Base-by-base conservation (phyloP, 1,139 yeast genomes). In the Lodderomyces oxycetoniae region DNA sequence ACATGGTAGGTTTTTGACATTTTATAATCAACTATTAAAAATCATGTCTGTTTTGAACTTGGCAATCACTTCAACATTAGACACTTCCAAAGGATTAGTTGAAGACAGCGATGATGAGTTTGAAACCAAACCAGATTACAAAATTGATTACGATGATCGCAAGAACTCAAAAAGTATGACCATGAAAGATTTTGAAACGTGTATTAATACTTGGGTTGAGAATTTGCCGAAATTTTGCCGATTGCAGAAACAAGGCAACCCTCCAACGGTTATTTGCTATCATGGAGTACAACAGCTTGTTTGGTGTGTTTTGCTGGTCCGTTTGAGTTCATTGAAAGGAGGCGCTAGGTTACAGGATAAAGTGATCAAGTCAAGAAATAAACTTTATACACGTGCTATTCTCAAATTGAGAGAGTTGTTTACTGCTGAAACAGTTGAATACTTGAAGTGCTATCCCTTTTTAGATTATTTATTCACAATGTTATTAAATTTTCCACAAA, bases 31-130 rank as follows among this genome's bases (percentile, higher is more conserved):
- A 28, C 38, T 47, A 13, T 26, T 50, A 3, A 48, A 45, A 31
- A 47, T 45, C 6, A 31, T 50, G 3, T 30, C 44, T 4, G 39
- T 50, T 19, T 38, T 50, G 28, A 53, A 53, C 35, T 39, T 47
- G 17, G 55, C 58, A 3, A 41, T 52, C 17, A 52, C 57, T 4
- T 40, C 49, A 26, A 46, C 46, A 9, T 41, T 52, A 11, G 55
- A 52, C 32, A 43, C 48, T n/a, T 35, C 42, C 8, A 36, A 36
- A 24, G 44, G 45, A 1, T 28, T 41, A 34, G 26, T 33, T 22
- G 31, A 32, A 11, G 40, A 37, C 25, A 32, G 34, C 6, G n/a
- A n/a, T n/a, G 28, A 17, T 22, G 33, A 32, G 6, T 8, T 9
- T 4, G 29, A 26, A 10, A 14, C 12, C 9, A 30, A 16, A 7